phyloP scores from a whole-genome alignment of 768 basidiomycete species.

The Collybia sordida region DNA sequence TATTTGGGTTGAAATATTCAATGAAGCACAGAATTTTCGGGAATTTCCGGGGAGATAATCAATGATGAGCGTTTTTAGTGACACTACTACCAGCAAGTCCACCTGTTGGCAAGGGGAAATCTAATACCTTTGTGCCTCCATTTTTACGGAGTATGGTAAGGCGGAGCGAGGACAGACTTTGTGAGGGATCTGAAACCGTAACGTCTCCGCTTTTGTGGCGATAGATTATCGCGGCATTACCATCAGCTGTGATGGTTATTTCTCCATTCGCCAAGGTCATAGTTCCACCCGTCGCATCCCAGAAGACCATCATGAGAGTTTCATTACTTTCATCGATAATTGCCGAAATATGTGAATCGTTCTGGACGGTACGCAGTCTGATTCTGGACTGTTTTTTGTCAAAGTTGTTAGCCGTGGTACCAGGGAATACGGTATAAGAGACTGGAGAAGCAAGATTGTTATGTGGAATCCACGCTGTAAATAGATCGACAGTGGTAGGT shows the following conservation, averaged over 20 bases:
- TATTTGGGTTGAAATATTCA: too few species aligned
- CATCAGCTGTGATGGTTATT: slow-evolving; percentile 37
- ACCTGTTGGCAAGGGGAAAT: slow-evolving; percentile 21
- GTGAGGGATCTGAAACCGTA: slow-evolving; percentile 71
- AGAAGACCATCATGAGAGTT: slow-evolving; percentile 53
- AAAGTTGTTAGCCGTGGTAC: slow-evolving; percentile 39
- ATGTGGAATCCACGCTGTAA: slow-evolving; percentile 62
- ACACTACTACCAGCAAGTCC: slow-evolving; percentile 23
- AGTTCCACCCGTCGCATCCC: slow-evolving; percentile 48
- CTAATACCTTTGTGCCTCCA: slow-evolving; percentile 25
- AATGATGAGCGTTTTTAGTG: slow-evolving; percentile 8
- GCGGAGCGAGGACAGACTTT: slow-evolving; percentile 37
- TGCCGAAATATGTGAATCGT: slow-evolving; percentile 50
- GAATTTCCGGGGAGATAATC: too few species aligned
- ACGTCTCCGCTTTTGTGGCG: slow-evolving; percentile 40
- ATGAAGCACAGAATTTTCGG: too few species aligned
- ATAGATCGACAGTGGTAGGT: slow-evolving; percentile 57
- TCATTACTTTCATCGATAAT: slow-evolving; percentile 42
- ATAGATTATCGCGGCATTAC: slow-evolving; percentile 45
- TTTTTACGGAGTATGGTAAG: slow-evolving; percentile 25
- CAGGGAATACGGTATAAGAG: slow-evolving; percentile 61
- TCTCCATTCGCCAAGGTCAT: slow-evolving; percentile 31
- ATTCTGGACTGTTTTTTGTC: slow-evolving; percentile 28
- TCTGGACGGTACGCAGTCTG: slow-evolving; percentile 38
- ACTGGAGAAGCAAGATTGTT: slow-evolving; percentile 28